Evolutionary conservation across 306 rosid genomes (phyloP), one percentile per base, ranked within the genome.

Genomic region (Corylus americana): DNA sequence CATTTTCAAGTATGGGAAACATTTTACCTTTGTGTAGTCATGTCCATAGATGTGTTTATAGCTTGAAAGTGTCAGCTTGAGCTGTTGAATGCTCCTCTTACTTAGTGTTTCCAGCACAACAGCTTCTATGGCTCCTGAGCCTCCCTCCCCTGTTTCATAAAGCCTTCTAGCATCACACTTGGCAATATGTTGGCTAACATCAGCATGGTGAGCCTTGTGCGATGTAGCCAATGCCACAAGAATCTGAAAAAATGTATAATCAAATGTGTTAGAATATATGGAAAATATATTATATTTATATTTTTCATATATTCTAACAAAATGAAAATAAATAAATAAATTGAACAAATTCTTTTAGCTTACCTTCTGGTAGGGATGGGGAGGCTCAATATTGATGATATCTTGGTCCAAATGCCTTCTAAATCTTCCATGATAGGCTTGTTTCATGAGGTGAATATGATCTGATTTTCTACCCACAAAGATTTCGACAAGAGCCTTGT

Each of bases 31-130:
- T 47, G 87, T 83, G 71, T 86, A 92, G 81, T 85, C 91, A 80
- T 89, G 93, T 0, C 97, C 97, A 77, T 90, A 92, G 54, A 92
- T 92, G 87, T 80, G 93, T 74, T 87, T 91, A 54, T 90, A 92
- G 81, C 89, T 84, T 14, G 83, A 86, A 84, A 90, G 81, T 18
- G 94, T 90, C 22, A 86, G 86, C 84, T 90, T 92, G 2, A 90
- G 76, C 79, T 92, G 94, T 47, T 84, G 89, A 85, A 90, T 87
- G 86, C 94, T 92, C 59, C 97, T 85, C 84, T 92, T 92, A 74
- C 93, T 87, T 2, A 92, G 79, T 54, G 88, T 84, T 79, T 92
- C 97, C n/a, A 92, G 81, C 0, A 85, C 91, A 75, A 90, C 85
- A 63, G 88, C 86, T 85, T 85, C 83, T 22, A 80, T 44, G 63